These are phyloP conservation scores for Arthroderma sp. DNA, from an alignment of 2,329 filamentous ascomycete species.

Conservation along the genomic window DNA sequence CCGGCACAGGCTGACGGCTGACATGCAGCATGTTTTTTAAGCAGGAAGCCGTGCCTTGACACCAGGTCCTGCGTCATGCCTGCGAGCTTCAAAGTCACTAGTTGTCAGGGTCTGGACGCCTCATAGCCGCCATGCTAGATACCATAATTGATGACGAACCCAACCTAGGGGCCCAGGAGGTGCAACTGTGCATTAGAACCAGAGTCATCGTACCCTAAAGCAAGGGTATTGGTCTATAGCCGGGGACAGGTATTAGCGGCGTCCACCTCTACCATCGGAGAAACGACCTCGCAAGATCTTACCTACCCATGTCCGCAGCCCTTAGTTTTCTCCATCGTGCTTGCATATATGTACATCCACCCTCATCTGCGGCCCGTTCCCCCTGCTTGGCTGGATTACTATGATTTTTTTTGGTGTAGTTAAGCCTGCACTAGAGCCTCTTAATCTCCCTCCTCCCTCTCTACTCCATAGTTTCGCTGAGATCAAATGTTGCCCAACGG, in stretches of 20 bases:
- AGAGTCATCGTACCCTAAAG: background rate
- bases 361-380: background rate
- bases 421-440: background rate
- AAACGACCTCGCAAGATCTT: slow-evolving; percentile 3
- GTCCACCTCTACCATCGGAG: background rate
- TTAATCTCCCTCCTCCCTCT: background rate
- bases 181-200: background rate
- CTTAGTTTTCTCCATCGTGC: background rate
- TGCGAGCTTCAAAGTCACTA: background rate
- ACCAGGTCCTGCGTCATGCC: background rate
- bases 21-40: slow-evolving; percentile 5
- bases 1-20: slow-evolving; percentile 5
- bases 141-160: background rate
- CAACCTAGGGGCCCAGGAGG: background rate
- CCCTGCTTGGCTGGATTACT: slow-evolving; percentile 1
- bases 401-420: background rate
- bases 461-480: background rate
- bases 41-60: slow-evolving; percentile 3
- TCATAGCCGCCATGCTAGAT: slow-evolving; percentile 2
- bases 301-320: background rate
- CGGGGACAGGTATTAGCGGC: background rate
- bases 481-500: background rate
- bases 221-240: background rate
- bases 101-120: background rate
- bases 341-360: slow-evolving; percentile 3